Evolutionary conservation across 208 protist species (phyloP).

Genomic region (Entamoeba moshkovskii): DNA sequence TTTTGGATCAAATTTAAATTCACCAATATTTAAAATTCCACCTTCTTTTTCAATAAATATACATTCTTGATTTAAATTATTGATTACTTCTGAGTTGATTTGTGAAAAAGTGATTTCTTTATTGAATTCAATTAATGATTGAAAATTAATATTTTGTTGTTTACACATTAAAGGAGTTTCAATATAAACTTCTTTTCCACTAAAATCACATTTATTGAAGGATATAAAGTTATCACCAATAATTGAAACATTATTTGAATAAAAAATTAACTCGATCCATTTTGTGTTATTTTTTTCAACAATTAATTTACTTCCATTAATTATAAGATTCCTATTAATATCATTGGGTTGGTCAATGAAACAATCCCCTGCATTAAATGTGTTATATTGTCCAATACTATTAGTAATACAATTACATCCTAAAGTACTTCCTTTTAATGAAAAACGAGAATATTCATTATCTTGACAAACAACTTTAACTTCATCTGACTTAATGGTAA

Average conservation of each 20-base stretch:
- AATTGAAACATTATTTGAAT: background rate
- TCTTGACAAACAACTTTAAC: background rate
- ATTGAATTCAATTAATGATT: background rate
- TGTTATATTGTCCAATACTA: too few relatives aligned
- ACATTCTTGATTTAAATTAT: background rate
- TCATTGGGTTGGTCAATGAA: background rate
- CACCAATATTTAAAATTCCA: background rate
- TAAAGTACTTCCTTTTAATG: background rate
- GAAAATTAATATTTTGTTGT: too few relatives aligned
- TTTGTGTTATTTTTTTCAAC: background rate
- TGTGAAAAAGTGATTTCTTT: background rate
- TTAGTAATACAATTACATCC: background rate
- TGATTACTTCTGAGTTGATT: background rate
- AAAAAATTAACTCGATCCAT: background rate
- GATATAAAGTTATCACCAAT: background rate
- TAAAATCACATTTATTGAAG: background rate
- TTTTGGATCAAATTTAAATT: background rate
- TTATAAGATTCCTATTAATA: background rate
- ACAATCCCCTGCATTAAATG: too few relatives aligned
- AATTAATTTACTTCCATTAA: background rate
- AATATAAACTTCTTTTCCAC: background rate
- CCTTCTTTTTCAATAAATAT: background rate
- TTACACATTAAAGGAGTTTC: too few relatives aligned
- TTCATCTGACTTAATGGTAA: background rate
- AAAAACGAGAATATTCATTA: background rate